Evolutionary conservation across 257 asterid genomes (phyloP), one percentile per base, ranked within the genome.

Genomic region (Rhazya stricta): DNA sequence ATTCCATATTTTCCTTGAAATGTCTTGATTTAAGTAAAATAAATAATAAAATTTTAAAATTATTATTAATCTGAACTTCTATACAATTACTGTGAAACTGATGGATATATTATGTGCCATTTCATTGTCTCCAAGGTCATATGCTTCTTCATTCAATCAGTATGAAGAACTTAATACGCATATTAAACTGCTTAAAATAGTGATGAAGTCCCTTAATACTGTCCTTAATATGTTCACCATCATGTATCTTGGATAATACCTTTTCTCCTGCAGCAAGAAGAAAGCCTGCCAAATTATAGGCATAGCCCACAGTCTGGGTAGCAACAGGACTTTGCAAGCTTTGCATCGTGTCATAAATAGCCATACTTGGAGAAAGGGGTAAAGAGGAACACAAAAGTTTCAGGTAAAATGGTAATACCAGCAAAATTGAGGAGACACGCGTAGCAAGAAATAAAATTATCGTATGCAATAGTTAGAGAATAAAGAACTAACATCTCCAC

Each of bases 201-300:
- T 32, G 16, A n/a, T 32, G 4, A 5, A 9, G 4, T 16, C 41
- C 43, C 29, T 16, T 16, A n/a, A 10, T 39, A 54, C 11, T n/a
- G n/a, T 68, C 23, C 42, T 45, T 29, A 32, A 69, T 25, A 4
- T n/a, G 15, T 43, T n/a, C 13, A 6, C 65, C 63, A 72, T 11
- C 34, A 62, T 16, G 18, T 50, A 27, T 21, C 34, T 43, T 50
- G 9, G 65, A 69, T 30, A 42, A 13, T 81, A 92, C 99, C 97
- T 92, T 95, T 79, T 91, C 96, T 9, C 99, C 99, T 43, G 99
- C 98, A 82, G 99, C 92, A 78, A 95, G 96, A 79, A 95, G 88
- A 83, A 92, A 95, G 72, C 84, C 88, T 19, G 96, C 91, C 83
- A 95, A 80, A 85, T 88, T 86, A 86, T 86, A 87, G 32, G 98